A percentile compares a stretch with the other conserved stretches of the same genome.
Conservation (phyloP, 176 grass and related monocot genomes). For the Chloris gayana region DNA sequence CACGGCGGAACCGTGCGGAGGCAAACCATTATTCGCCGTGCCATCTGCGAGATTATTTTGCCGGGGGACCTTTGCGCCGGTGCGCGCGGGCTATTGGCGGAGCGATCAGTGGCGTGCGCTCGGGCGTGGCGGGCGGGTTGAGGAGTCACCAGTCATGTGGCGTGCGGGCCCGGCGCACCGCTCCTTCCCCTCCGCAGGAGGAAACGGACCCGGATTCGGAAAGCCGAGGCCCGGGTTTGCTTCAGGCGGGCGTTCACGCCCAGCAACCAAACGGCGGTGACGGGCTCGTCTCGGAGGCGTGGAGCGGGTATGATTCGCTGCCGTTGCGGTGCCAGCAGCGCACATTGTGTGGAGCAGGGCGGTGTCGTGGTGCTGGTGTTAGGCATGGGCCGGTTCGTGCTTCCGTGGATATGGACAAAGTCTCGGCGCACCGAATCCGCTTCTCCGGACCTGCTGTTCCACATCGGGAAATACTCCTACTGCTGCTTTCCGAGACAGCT, state of each 20-base stretch:
- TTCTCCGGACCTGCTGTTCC: not conserved
- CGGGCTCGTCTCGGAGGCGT: not conserved
- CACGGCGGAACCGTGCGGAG: not conserved
- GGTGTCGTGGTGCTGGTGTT: not conserved
- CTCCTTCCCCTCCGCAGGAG: not conserved
- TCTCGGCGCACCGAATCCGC: not conserved
- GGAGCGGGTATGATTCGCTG: not conserved
- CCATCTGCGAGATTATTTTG: slow-evolving; percentile 20
- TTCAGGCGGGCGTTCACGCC: not conserved
- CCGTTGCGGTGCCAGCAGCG: not conserved
- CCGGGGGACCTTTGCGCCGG: not conserved
- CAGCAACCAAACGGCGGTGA: not conserved
- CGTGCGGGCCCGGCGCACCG: not conserved
- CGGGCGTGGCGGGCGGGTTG: not conserved
- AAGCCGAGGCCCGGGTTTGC: slow-evolving; percentile 8
- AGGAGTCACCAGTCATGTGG: not conserved
- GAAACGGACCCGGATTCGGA: slow-evolving; percentile 18
- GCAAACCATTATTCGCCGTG: slow-evolving; percentile 20
- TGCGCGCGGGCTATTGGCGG: not conserved
- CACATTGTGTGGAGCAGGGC: not conserved
- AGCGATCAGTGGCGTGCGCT: slow-evolving; percentile 14
- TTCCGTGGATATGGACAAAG: not conserved
- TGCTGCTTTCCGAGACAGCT: not conserved
- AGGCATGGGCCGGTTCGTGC: not conserved
- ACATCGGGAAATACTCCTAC: not conserved